These are phyloP conservation scores for Curvularia sp. DNA, from an alignment of 2,329 filamentous ascomycete species.

Conservation along the genomic window DNA sequence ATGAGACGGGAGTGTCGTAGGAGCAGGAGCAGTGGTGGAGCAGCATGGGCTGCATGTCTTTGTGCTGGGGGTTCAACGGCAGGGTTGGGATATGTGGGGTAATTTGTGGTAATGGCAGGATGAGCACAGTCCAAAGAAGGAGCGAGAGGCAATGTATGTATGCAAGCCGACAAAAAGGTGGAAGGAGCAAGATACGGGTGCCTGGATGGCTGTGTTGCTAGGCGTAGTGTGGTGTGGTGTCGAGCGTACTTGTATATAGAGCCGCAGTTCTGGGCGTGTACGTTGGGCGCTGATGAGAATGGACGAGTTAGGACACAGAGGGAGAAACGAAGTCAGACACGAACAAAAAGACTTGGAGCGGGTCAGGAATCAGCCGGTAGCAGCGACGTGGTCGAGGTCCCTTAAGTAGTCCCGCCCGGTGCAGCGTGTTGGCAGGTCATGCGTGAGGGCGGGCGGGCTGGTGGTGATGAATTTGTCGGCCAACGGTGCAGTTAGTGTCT, in stretches of 20 bases:
- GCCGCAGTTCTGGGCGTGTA: constrained; percentile 23
- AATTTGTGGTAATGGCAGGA: background rate
- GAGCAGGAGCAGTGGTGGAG: constrained; percentile 50
- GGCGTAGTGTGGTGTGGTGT: constrained; percentile 9
- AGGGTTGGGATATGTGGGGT: constrained; percentile 10
- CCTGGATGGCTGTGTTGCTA: constrained; percentile 19
- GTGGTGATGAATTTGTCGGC: constrained; percentile 38
- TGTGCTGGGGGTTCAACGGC: constrained; percentile 27
- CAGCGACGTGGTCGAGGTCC: constrained; percentile 30
- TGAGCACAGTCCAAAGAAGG: constrained; percentile 27
- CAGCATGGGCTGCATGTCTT: constrained; percentile 48
- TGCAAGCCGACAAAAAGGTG: constrained; percentile 23
- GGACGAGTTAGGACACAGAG: constrained; percentile 18
- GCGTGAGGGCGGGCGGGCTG: constrained; percentile 50
- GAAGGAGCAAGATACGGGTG: constrained; percentile 19
- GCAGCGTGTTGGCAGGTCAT: constrained; percentile 44
- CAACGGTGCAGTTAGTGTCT: constrained; percentile 42
- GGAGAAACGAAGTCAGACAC: constrained; percentile 3
- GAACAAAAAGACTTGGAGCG: background rate
- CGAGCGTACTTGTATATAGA: background rate
- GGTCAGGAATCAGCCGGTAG: background rate
- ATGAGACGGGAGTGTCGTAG: constrained; percentile 51
- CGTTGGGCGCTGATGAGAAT: constrained; percentile 35
- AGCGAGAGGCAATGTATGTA: constrained; percentile 20
- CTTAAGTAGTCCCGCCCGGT: constrained; percentile 44